A percentile compares a stretch with the other conserved stretches of the same genome.
Evolutionary conservation across 306 rosid species (phyloP).

Genomic region (Datisca glomerata): DNA sequence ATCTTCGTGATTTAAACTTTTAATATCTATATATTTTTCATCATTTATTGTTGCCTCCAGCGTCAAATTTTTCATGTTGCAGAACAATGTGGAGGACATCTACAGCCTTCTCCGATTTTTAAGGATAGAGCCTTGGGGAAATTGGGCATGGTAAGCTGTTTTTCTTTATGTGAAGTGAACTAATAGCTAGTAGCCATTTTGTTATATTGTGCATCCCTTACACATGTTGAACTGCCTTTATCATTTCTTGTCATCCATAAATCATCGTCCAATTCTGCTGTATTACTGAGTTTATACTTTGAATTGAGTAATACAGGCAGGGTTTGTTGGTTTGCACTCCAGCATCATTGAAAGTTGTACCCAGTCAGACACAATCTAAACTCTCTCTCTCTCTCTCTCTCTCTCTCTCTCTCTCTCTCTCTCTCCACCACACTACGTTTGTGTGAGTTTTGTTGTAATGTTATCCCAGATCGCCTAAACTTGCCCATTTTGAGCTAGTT

Average conservation of each 20-base stretch:
- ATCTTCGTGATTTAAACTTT: no score
- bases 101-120: slow-evolving; percentile 94
- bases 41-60: slow-evolving; percentile 19
- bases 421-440: not conserved
- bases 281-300: no score
- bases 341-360: no score
- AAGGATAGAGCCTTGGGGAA: slow-evolving; percentile 96
- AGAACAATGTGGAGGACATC: slow-evolving; percentile 86
- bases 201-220: no score
- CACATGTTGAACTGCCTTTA: no score
- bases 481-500: no score
- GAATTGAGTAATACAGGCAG: no score
- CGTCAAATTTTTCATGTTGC: slow-evolving; percentile 24
- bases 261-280: not conserved
- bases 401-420: not conserved
- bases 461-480: no score
- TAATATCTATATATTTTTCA: slow-evolving; percentile 7
- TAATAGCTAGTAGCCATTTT: no score
- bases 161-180: no score
- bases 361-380: not conserved
- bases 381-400: not conserved
- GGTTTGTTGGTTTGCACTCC: no score
- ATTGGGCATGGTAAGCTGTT: slow-evolving; percentile 79
- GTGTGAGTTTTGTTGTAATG: not conserved
- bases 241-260: not conserved